Evolutionary conservation across 352 stramenopile genomes (phyloP).

Genomic region (Elongisporangium prolatum): DNA sequence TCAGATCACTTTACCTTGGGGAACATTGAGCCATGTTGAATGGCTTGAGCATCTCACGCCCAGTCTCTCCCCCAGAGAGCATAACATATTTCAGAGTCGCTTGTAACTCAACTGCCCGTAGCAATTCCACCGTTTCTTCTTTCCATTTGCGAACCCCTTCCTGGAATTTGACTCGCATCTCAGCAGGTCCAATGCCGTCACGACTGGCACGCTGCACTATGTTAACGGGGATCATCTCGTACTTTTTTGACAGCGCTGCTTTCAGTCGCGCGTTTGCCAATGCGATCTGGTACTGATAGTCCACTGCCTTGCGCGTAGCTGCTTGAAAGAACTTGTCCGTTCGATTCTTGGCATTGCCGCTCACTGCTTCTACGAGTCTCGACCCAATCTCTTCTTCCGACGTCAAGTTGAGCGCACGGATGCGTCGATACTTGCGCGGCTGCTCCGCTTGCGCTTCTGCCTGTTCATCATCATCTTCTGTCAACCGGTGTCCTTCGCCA

Average conservation of each 20-base stretch:
- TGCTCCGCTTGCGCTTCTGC: slow-evolving; percentile 1
- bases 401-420: slow-evolving; percentile 47
- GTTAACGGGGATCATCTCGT: slow-evolving; percentile 38
- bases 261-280: slow-evolving; percentile 71
- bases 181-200: slow-evolving; percentile 8
- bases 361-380: slow-evolving; percentile 62
- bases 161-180: slow-evolving; percentile 75
- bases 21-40: slow-evolving; percentile 89
- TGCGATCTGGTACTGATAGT: slow-evolving; percentile 76
- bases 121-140: slow-evolving; percentile 64
- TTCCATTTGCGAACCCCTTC: slow-evolving; percentile 78
- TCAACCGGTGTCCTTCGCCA: slow-evolving; percentile 42
- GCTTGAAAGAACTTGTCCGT: slow-evolving; percentile 77
- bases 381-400: slow-evolving; percentile 78
- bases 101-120: slow-evolving; percentile 62
- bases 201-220: slow-evolving; percentile 7
- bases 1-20: slow-evolving; percentile 30
- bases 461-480: slow-evolving; percentile 5
- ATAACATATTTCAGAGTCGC: slow-evolving; percentile 82
- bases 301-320: slow-evolving; percentile 67
- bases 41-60: slow-evolving; percentile 84
- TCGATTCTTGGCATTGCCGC: slow-evolving; percentile 39
- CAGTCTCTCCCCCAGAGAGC: slow-evolving; percentile 70
- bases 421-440: slow-evolving; percentile 48
- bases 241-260: slow-evolving; percentile 52